phyloP scores from a whole-genome alignment of 2,329 filamentous ascomycete species.

The Lasiodiplodia theobromae region DNA sequence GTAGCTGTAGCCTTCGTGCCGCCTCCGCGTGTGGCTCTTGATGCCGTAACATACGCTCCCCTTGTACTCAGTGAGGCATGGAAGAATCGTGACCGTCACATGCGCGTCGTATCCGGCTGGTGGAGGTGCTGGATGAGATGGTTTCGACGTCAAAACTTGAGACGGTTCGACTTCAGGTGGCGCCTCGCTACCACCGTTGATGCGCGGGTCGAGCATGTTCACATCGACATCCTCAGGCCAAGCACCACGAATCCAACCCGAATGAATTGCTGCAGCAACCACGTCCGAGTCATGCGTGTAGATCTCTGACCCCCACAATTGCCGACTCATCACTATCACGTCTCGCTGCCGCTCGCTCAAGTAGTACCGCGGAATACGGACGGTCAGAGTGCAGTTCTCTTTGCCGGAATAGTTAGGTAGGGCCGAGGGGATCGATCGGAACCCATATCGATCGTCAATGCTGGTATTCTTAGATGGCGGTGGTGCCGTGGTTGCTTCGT shows the following conservation, averaged over 20 bases:
- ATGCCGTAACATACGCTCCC: conserved; percentile 81
- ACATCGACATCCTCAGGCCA: conserved; percentile 82
- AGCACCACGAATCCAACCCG: conserved; percentile 88
- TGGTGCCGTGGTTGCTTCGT: conserved; percentile 69
- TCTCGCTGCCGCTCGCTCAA: conserved; percentile 74
- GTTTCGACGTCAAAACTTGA: conserved; percentile 50
- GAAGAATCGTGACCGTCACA: conserved; percentile 84
- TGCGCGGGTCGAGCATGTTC: conserved; percentile 66
- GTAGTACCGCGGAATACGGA: conserved; percentile 84
- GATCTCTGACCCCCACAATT: conserved; percentile 91
- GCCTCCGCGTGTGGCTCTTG: conserved; percentile 77
- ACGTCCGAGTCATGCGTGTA: conserved; percentile 97
- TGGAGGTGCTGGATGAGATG: conserved; percentile 64
- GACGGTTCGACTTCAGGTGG: conserved; percentile 47
- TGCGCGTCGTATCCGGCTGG: conserved; percentile 79
- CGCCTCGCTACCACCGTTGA: conserved; percentile 53
- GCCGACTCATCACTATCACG: conserved; percentile 80
- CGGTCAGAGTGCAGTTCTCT: conserved; percentile 83
- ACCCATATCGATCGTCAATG: conserved; percentile 63
- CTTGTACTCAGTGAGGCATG: conserved; percentile 77
- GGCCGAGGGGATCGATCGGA: conserved; percentile 69
- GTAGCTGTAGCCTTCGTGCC: conserved; percentile 88
- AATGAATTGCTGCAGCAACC: conserved; percentile 90
- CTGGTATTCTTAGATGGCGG: conserved; percentile 49
- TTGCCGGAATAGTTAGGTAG: conserved; percentile 78